Evolutionary conservation across 345 rosid genomes (phyloP).

Genomic region (Eutrema yunnanense): DNA sequence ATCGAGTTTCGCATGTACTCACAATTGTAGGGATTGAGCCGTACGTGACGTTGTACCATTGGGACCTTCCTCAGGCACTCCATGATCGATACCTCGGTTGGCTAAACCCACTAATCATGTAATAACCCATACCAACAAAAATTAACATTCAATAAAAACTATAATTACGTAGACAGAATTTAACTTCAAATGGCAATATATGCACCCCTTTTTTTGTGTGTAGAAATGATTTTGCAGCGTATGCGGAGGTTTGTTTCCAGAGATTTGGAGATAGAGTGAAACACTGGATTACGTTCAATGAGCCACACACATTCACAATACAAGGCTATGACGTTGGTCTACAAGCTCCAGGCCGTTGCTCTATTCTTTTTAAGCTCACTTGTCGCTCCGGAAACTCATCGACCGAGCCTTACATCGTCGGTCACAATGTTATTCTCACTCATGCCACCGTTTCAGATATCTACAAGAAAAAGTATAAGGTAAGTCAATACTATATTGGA

Average conservation of each 20-base stretch:
- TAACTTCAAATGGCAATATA: not conserved
- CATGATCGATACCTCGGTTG: conserved; percentile 76
- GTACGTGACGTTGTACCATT: conserved; percentile 82
- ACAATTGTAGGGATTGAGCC: conserved; percentile 71
- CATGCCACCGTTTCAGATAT: conserved; percentile 60
- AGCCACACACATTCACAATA: conserved; percentile 74
- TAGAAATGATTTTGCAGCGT: conserved; percentile 75
- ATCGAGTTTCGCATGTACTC: not conserved
- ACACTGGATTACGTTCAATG: conserved; percentile 92
- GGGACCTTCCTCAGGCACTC: conserved; percentile 98
- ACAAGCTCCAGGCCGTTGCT: conserved; percentile 86
- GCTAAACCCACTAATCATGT: conserved; percentile 75
- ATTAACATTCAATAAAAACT: not conserved
- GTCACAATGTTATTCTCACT: conserved; percentile 67
- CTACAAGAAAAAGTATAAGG: conserved; percentile 75
- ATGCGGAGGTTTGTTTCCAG: conserved; percentile 79
- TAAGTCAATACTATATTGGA: not conserved
- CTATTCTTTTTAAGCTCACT: conserved; percentile 52
- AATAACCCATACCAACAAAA: not conserved
- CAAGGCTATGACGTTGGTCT: conserved; percentile 92
- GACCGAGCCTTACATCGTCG: conserved; percentile 87
- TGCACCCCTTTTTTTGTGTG: not conserved
- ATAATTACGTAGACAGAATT: not conserved
- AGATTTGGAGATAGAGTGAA: conserved; percentile 89
- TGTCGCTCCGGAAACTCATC: conserved; percentile 82